Conservation (phyloP, 1,284 basidiomycete species). For the Schizophyllum commune region DNA sequence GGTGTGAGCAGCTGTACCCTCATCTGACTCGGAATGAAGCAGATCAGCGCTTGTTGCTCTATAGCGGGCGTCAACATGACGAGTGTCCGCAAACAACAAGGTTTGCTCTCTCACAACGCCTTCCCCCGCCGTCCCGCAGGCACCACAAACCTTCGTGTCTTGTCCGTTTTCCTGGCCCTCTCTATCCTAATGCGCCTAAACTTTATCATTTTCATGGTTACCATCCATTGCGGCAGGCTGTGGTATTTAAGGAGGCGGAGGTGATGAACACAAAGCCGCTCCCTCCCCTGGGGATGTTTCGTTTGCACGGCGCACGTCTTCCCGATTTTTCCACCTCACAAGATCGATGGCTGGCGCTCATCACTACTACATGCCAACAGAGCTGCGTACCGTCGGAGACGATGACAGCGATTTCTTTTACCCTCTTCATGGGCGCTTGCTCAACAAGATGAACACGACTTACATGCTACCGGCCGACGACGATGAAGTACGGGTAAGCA, state of each 20-base stretch:
- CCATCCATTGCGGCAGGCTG: neutral
- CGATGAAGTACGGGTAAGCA: conserved; percentile 49
- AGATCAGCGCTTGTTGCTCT: neutral
- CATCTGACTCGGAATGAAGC: neutral
- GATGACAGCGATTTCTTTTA: neutral
- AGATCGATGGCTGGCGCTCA: neutral
- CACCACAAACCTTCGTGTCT: neutral
- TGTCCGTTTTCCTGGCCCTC: neutral
- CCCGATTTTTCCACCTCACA: neutral
- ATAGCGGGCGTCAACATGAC: neutral
- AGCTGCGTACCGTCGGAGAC: neutral
- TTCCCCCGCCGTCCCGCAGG: neutral
- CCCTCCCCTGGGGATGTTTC: neutral
- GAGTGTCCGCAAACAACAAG: neutral
- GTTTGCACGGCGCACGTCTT: neutral
- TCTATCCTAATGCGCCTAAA: neutral
- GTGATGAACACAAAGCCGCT: neutral
- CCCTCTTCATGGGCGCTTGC: conserved; percentile 32
- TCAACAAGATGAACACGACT: conserved; percentile 40
- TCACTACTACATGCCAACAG: neutral
- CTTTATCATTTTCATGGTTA: neutral
- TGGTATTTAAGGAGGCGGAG: neutral
- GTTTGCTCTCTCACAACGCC: neutral
- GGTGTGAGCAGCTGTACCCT: neutral
- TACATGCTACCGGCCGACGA: conserved; percentile 57